Evolutionary conservation across 1,284 basidiomycete genomes (phyloP).

Genomic region (Xanthoconium separans): DNA sequence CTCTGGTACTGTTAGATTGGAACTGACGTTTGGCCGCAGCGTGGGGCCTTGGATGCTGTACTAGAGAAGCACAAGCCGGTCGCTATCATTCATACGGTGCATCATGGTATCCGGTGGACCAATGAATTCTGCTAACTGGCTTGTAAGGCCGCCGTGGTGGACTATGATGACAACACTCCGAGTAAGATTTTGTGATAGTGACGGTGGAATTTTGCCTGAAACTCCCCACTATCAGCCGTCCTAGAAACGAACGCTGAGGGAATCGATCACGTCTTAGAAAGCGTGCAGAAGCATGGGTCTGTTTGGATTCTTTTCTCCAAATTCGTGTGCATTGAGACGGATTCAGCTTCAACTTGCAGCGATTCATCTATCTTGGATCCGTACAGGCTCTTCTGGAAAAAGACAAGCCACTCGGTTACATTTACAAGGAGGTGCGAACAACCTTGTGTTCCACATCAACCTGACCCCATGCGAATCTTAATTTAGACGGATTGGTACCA

Average conservation of each 20-base stretch:
- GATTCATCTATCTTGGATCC: conserved; percentile 1
- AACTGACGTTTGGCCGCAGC: neutral
- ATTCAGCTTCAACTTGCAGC: neutral
- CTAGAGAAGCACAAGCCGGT: neutral
- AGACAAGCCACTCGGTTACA: neutral
- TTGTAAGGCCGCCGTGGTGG: conserved; percentile 4
- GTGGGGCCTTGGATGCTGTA: neutral
- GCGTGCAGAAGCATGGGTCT: neutral
- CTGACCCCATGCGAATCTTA: neutral
- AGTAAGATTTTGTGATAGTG: neutral
- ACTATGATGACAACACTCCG: neutral
- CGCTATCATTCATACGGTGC: neutral
- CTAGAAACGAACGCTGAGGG: conserved; percentile 3
- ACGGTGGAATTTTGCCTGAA: neutral
- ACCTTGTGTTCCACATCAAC: neutral
- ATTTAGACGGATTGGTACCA: conserved; percentile 1
- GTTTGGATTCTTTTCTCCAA: neutral
- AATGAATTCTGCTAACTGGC: neutral
- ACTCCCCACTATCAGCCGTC: neutral
- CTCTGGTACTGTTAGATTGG: neutral
- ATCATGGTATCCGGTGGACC: neutral
- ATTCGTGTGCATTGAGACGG: neutral
- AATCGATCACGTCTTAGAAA: neutral
- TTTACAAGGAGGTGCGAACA: neutral
- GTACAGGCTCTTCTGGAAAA: conserved; percentile 2